Conservation (phyloP, 1,139 yeast species). For the Sugiyamaella novakii region DNA sequence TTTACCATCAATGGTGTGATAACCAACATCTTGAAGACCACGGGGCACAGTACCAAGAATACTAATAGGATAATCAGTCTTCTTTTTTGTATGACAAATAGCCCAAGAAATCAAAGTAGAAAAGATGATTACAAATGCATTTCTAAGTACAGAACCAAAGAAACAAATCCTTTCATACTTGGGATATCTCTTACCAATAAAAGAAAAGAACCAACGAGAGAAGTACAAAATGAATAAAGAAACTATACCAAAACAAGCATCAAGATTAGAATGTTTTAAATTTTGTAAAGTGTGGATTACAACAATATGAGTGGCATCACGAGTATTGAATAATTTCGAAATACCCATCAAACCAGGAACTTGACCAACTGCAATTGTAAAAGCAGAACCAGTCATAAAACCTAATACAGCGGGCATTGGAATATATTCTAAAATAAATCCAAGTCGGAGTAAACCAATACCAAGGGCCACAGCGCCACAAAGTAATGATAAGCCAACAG, state of each 20-base stretch:
- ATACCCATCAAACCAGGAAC: constrained; percentile 87
- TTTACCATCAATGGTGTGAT: constrained; percentile 65
- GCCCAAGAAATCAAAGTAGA: constrained; percentile 76
- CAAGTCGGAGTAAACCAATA: constrained; percentile 78
- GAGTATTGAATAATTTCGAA: constrained; percentile 62
- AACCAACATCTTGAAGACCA: constrained; percentile 78
- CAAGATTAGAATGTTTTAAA: constrained; percentile 64
- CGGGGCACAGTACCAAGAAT: constrained; percentile 79
- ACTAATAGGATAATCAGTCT: constrained; percentile 49
- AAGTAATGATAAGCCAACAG: constrained; percentile 73
- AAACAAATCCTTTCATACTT: constrained; percentile 59
- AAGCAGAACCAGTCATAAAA: constrained; percentile 93
- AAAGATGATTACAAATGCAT: constrained; percentile 77
- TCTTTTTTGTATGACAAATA: constrained; percentile 48
- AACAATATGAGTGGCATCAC: constrained; percentile 68
- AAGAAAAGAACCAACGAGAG: constrained; percentile 62
- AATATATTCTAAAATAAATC: constrained; percentile 85
- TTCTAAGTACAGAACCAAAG: constrained; percentile 73
- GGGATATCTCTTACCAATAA: constrained; percentile 68
- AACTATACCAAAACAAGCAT: constrained; percentile 88
- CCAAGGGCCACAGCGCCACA: constrained; percentile 87
- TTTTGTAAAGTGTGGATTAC: constrained; percentile 73
- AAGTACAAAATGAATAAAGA: constrained; percentile 66
- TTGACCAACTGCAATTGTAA: constrained; percentile 79
- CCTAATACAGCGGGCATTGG: constrained; percentile 94